Evolutionary conservation across 331 rosid species (phyloP).

Genomic region (Pyracantha coccinea): DNA sequence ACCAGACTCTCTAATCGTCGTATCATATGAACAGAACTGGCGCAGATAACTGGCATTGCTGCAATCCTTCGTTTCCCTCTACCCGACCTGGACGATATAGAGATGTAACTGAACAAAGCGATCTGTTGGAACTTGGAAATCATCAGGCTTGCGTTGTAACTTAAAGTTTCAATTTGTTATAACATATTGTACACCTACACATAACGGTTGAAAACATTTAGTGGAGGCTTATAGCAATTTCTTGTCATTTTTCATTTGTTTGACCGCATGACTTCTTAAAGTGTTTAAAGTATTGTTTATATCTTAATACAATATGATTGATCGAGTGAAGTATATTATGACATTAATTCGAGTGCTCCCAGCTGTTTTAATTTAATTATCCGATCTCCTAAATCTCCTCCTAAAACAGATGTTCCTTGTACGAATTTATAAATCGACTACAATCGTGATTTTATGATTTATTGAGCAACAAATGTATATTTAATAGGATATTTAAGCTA

Average conservation of each 20-base stretch:
- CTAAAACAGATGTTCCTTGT: not conserved
- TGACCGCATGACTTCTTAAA: not conserved
- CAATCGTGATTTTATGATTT: no score
- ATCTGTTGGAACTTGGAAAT: not conserved
- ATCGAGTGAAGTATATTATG: not conserved
- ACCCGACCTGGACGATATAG: slow-evolving; percentile 92
- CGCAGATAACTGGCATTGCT: slow-evolving; percentile 88
- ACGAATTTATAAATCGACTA: no score
- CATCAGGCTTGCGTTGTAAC: not conserved
- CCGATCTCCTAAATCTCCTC: not conserved
- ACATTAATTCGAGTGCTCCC: not conserved
- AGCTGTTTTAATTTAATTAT: not conserved
- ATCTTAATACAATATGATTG: not conserved
- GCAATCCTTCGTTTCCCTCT: slow-evolving; percentile 94
- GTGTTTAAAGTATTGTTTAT: not conserved
- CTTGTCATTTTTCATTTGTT: not conserved
- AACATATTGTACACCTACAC: not conserved
- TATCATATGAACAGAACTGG: slow-evolving; percentile 57
- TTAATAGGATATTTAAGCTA: no score
- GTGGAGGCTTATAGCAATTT: not conserved
- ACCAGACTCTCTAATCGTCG: not conserved
- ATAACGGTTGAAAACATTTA: not conserved
- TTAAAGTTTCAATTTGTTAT: not conserved
- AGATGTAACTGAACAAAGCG: slow-evolving; percentile 42
- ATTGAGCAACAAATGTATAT: no score